Conservation (phyloP, 2,329 filamentous ascomycete species). For the Penicillium sp. region DNA sequence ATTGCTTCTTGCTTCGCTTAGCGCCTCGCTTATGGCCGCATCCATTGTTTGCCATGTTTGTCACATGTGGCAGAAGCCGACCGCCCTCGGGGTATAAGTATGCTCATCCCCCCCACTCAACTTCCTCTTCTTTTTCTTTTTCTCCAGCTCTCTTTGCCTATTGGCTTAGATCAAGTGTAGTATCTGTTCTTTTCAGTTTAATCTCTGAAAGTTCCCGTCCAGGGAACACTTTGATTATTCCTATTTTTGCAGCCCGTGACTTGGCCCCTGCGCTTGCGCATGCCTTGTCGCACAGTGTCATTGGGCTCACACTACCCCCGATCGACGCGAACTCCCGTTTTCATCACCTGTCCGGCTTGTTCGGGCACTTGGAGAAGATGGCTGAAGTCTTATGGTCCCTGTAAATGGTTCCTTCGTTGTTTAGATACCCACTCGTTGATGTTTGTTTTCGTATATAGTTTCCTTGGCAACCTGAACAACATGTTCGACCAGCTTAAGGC, state of each 20-base stretch:
- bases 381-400: neutral
- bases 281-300: neutral
- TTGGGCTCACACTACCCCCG: neutral
- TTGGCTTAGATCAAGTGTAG: conserved; percentile 3
- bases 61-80: neutral
- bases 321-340: neutral
- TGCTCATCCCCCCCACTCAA: neutral
- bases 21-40: neutral
- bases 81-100: neutral
- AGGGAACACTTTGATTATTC: neutral
- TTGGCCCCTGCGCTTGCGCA: neutral
- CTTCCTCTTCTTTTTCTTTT: neutral
- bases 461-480: neutral
- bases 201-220: neutral
- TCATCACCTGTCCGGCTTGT: neutral
- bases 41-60: neutral
- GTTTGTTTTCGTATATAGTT: neutral
- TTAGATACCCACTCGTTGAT: neutral
- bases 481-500: neutral
- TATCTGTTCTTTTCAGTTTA: conserved; percentile 1
- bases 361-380: neutral
- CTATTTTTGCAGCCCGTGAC: neutral
- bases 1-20: too few relatives aligned
- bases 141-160: conserved; percentile 1
- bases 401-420: neutral